These are phyloP conservation scores for Linnemannia exigua DNA, from an alignment of 192 early-diverging fungal genomes.

Conservation along the genomic window DNA sequence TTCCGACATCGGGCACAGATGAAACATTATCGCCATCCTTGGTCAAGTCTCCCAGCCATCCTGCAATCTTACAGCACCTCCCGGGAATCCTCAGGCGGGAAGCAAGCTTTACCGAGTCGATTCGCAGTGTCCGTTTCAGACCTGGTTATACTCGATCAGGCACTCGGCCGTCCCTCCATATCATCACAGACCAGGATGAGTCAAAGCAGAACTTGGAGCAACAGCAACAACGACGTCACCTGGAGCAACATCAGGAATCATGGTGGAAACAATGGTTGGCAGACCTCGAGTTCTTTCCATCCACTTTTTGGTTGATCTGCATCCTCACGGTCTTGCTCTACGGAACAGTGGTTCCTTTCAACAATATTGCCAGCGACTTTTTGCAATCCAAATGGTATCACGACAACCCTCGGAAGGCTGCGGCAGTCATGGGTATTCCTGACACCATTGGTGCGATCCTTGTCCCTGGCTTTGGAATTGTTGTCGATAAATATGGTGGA, in stretches of 20 bases:
- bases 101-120: conserved; percentile 23
- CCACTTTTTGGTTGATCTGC: conserved; percentile 44
- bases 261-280: conserved; percentile 33
- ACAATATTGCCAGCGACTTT: conserved; percentile 73
- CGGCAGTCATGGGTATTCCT: conserved; percentile 76
- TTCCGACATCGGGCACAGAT: background rate
- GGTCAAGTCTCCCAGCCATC: background rate
- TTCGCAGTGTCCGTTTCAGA: conserved; percentile 26
- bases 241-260: background rate
- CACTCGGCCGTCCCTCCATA: conserved; percentile 33
- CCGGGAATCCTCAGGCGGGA: conserved; percentile 23
- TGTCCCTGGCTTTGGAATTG: conserved; percentile 66
- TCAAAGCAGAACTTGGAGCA: background rate
- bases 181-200: conserved; percentile 27
- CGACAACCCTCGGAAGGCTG: conserved; percentile 67
- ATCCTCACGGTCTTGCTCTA: conserved; percentile 65
- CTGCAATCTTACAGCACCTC: conserved; percentile 25
- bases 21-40: background rate
- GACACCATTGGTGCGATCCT: conserved; percentile 71
- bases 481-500: conserved; percentile 70
- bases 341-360: conserved; percentile 73
- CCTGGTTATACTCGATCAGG: conserved; percentile 24
- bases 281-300: conserved; percentile 35
- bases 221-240: background rate
- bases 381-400: conserved; percentile 76